Conservation (phyloP, 202 grass and related monocot species). For the Brachypodium distachyon region DNA sequence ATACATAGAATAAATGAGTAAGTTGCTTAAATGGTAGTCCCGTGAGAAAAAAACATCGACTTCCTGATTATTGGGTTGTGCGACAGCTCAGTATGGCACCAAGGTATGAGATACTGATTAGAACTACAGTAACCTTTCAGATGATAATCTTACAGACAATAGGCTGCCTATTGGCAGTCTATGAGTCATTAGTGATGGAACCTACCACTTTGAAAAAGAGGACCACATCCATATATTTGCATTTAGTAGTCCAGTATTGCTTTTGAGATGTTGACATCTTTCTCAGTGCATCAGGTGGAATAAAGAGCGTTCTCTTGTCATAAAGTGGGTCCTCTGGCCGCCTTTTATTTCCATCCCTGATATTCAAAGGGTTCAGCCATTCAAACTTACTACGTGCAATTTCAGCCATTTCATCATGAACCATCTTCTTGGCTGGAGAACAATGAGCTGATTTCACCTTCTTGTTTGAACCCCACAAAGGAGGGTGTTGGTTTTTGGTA, state of each 20-base stretch:
- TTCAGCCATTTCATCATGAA: conserved; percentile 31
- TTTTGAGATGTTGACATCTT: conserved; percentile 97
- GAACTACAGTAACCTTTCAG: not conserved
- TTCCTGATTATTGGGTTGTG: not conserved
- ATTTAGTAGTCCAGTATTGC: conserved; percentile 95
- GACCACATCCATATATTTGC: conserved; percentile 87
- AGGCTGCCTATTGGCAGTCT: not conserved
- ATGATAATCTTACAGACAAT: conserved; percentile 1
- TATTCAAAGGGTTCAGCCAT: conserved; percentile 65
- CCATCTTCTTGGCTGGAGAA: conserved; percentile 24
- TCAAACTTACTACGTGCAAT: conserved; percentile 79
- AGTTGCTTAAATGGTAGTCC: not conserved
- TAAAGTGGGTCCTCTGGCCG: conserved; percentile 57
- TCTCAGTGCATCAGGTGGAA: conserved; percentile 79
- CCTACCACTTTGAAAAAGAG: conserved; percentile 98
- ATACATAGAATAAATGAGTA: conserved; percentile 11
- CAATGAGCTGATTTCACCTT: conserved; percentile 37
- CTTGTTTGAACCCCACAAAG: conserved; percentile 46
- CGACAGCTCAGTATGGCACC: not conserved
- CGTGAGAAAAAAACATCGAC: not conserved
- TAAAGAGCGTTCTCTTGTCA: conserved; percentile 77
- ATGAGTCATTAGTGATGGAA: not conserved
- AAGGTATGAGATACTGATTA: conserved; percentile 2
- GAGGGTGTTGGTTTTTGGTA: conserved; percentile 12
- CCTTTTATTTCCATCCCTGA: conserved; percentile 81